These are phyloP conservation scores for Pelargonium nanum DNA, from an alignment of 345 rosid genomes.

Conservation along the genomic window DNA sequence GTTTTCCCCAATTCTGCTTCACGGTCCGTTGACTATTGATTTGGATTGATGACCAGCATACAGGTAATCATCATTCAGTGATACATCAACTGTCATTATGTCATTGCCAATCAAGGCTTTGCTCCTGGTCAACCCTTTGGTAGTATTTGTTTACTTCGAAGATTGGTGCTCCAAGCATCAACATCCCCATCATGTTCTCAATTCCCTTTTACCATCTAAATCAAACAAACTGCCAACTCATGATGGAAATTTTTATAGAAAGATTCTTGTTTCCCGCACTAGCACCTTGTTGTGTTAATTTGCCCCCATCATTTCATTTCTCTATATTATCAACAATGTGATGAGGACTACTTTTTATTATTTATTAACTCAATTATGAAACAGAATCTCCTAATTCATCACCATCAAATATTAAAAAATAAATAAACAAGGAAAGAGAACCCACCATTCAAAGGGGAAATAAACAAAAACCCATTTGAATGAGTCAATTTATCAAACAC, in stretches of 20 bases:
- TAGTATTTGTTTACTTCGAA: neutral
- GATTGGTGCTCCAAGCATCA: neutral
- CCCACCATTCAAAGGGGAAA: neutral
- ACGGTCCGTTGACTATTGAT: too few relatives aligned
- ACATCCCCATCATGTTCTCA: neutral
- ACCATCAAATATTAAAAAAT: neutral
- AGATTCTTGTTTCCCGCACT: neutral
- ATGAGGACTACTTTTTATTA: too few relatives aligned
- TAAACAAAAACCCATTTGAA: too few relatives aligned
- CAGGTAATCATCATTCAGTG: neutral
- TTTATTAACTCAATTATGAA: neutral
- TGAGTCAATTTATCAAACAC: conserved; percentile 19
- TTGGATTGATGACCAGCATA: neutral
- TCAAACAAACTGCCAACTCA: neutral
- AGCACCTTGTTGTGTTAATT: neutral
- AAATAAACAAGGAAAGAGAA: neutral
- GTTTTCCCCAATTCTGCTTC: conserved; percentile 9
- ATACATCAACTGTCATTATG: neutral
- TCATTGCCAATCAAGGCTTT: neutral
- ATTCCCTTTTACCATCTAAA: neutral
- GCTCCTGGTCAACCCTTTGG: neutral
- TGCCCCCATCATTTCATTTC: neutral
- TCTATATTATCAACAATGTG: too few relatives aligned
- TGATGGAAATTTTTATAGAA: neutral
- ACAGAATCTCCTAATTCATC: neutral